Base-by-base conservation (phyloP, 2,329 filamentous ascomycete genomes). In the Aphanocladium album region DNA sequence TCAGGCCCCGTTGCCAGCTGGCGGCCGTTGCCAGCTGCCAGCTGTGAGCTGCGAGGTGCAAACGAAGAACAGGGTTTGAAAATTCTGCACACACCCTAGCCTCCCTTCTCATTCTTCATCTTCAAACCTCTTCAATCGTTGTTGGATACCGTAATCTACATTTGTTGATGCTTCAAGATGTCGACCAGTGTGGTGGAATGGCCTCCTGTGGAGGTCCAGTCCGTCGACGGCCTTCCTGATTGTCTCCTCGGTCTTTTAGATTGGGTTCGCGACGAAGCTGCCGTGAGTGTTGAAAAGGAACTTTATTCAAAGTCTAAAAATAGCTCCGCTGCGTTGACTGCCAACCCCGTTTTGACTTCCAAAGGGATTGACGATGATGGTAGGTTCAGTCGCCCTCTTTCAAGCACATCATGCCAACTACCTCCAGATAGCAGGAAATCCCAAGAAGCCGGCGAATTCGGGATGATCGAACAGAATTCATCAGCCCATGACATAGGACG, bases 241-340 rank as follows among this genome's bases (percentile, higher is more conserved):
- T 37, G 23, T 35, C 54, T 27, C 17, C 5, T 14, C 11, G 57
- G 50, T 6, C n/a, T 60, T 11, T 43, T 54, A 6, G 50, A 49
- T 8, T 60, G 57, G 57, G 57, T 60, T 9, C 41, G 53, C 5
- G 57, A 60, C 14, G 57, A 60, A 3, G 35, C 35, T 23, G 11
- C 12, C 2, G 5, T 52, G n/a, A n/a, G 23, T 8, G 25, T 1
- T 16, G 47, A 52, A n/a, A 17, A 37, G 2, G 5, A 50, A 0
- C 3, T 49, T 19, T 8, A 17, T 4, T 2, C 9, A 33, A n/a
- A 16, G 17, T 30, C 16, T 5, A 5, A 25, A 17, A 12, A 23
- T 33, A 43, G n/a, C n/a, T 9, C 30, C 30, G 30, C 30, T 30
- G 30, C 30, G 30, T 9, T 9, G 30, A 21, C 6, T 21, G 35